Evolutionary conservation across 2,329 filamentous ascomycete species (phyloP), one percentile per base, ranked within the genome.

Genomic region (Coniochaeta prunicola): DNA sequence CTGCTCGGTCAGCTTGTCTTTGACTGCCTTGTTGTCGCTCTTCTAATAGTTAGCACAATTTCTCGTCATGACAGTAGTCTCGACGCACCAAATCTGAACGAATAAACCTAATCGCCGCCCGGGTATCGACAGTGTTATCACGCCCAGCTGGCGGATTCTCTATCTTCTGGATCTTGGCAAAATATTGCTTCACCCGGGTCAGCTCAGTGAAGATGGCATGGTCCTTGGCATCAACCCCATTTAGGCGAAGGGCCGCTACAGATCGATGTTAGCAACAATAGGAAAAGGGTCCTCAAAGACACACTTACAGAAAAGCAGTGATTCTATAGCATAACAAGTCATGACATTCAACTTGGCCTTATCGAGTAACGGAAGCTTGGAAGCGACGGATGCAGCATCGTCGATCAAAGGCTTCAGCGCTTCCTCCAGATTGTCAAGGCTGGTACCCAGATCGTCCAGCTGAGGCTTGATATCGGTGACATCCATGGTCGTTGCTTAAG

Each of bases 321-420:
- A 96, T 69, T 97, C 93, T 63, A 99, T 87, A 0, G 92, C 84
- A 72, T 97, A 99, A 19, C 91, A 89, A 57, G 88, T 81, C 21
- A 96, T 80, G n/a, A 94, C 87, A 70, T 96, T 91, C 60, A 97
- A 85, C 76, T 97, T 97, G 8, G 94, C 92, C 76, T 91, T 92
- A 77, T 97, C 93, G 61, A 99, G 81, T n/a, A 97, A 80, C 1
- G 93, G 92, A 30, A 97, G 80, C 69, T 91, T 91, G 58, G 85
- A 87, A 5, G 91, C 85, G 59, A 85, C 83, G 42, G 87, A 84
- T 56, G 84, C 78, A 48, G 97, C 76, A 56, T 80, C 80, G 36
- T 80, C 77, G 28, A 96, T 76, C 6, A 97, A 76, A n/a, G 93
- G 91, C 62, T 83, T 75, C 30, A 97, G 79, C 4, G 83, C 80